phyloP scores from a whole-genome alignment of 805 yeast genomes.

The Teunomyces cretensis region DNA sequence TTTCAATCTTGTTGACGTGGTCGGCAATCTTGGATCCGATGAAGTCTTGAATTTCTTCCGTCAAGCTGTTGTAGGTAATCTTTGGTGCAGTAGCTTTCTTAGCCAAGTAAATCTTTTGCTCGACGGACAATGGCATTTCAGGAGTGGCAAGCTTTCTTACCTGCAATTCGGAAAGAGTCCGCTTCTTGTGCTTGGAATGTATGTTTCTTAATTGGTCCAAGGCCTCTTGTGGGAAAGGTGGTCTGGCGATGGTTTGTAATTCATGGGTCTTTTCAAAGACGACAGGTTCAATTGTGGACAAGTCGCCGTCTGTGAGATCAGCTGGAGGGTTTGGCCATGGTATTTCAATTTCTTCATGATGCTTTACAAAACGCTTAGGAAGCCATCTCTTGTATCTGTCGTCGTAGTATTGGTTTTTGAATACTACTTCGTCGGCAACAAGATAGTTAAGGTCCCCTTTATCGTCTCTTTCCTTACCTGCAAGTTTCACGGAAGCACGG shows the following conservation, averaged over 20 bases:
- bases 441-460: constrained; percentile 64
- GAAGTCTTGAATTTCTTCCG: constrained; percentile 55
- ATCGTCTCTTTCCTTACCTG: constrained; percentile 72
- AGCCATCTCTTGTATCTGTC: constrained; percentile 67
- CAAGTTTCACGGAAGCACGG: constrained; percentile 63
- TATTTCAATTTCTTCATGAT: constrained; percentile 65
- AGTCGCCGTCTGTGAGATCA: constrained; percentile 53
- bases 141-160: constrained; percentile 66
- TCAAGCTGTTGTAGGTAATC: constrained; percentile 38
- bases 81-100: constrained; percentile 41
- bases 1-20: constrained; percentile 35
- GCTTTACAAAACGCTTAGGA: constrained; percentile 75
- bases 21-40: constrained; percentile 50
- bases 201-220: constrained; percentile 74
- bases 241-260: constrained; percentile 61
- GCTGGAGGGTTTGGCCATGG: constrained; percentile 84
- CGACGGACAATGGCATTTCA: constrained; percentile 69
- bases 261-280: constrained; percentile 74
- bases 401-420: constrained; percentile 72
- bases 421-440: constrained; percentile 73
- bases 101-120: constrained; percentile 58
- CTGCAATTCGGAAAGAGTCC: constrained; percentile 55
- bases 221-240: constrained; percentile 70
- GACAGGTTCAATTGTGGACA: constrained; percentile 55
- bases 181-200: constrained; percentile 62